Percentiles rank a stretch among this genome's conserved stretches.
These are phyloP conservation scores for Cladosporium sp. DNA, from an alignment of 2,329 filamentous ascomycete species.

Conservation along the genomic window DNA sequence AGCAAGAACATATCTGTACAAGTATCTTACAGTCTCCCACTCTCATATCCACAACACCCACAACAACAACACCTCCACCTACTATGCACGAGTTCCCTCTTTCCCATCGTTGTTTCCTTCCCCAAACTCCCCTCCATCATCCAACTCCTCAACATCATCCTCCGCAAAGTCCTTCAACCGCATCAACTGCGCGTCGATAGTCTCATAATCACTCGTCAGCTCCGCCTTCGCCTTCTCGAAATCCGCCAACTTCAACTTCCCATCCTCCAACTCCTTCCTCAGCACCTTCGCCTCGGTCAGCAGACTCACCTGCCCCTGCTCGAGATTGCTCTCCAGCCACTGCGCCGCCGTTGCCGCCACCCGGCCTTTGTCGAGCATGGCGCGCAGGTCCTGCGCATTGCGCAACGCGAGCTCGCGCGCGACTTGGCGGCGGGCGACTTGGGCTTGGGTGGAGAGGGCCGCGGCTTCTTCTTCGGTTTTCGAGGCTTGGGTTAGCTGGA, in stretches of 20 bases:
- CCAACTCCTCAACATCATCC: slow-evolving; percentile 25
- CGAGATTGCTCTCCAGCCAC: slow-evolving; percentile 31
- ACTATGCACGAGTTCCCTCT: background rate
- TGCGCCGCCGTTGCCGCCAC: slow-evolving; percentile 26
- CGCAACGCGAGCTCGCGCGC: slow-evolving; percentile 27
- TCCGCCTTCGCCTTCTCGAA: slow-evolving; percentile 24
- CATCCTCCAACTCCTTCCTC: slow-evolving; percentile 9
- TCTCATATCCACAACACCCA: background rate
- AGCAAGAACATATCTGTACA: background rate
- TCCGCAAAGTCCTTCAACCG: slow-evolving; percentile 30
- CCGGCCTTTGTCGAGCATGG: slow-evolving; percentile 32
- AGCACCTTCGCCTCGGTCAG: slow-evolving; percentile 27
- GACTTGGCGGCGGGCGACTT: slow-evolving; percentile 22
- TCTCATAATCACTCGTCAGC: slow-evolving; percentile 25
- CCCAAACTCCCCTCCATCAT: background rate
- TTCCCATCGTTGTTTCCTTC: background rate
- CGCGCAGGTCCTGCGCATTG: slow-evolving; percentile 28
- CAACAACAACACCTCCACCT: background rate
- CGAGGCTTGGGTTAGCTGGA: background rate
- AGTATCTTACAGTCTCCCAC: background rate
- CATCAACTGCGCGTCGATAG: slow-evolving; percentile 27
- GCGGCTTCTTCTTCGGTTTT: background rate
- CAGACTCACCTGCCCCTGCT: slow-evolving; percentile 28
- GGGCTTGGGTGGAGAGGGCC: slow-evolving; percentile 8
- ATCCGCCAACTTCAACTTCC: slow-evolving; percentile 20